Percentiles rank a stretch among this genome's conserved stretches.
Conservation (phyloP, 2,329 filamentous ascomycete species). For the Anthostomella pinea region DNA sequence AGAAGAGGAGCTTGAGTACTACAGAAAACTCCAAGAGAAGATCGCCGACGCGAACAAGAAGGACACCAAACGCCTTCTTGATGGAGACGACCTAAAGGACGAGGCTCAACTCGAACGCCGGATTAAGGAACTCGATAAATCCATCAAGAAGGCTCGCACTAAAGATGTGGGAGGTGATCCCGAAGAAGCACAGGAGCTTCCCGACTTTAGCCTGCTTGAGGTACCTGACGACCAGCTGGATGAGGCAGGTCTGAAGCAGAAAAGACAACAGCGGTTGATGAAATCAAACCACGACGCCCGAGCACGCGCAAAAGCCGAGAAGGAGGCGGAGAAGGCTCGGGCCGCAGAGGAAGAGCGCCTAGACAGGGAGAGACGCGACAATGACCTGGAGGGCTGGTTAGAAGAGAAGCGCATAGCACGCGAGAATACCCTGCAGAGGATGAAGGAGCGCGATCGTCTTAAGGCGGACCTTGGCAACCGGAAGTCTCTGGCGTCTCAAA, state of each 20-base stretch:
- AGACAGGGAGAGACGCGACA: constrained; percentile 80
- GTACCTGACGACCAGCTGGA: constrained; percentile 89
- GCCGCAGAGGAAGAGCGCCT: constrained; percentile 77
- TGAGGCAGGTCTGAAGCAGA: constrained; percentile 86
- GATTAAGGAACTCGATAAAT: constrained; percentile 86
- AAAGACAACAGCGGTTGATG: constrained; percentile 85
- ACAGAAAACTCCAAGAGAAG: constrained; percentile 74
- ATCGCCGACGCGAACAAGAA: constrained; percentile 82
- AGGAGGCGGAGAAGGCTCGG: constrained; percentile 86
- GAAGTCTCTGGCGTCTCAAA: constrained; percentile 92
- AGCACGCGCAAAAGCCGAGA: constrained; percentile 91
- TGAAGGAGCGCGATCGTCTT: constrained; percentile 89
- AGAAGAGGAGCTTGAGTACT: constrained; percentile 93
- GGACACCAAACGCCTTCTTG: constrained; percentile 79
- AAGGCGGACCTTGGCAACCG: constrained; percentile 95
- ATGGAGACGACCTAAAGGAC: constrained; percentile 89
- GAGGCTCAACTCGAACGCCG: constrained; percentile 80
- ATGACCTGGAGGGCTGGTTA: constrained; percentile 83
- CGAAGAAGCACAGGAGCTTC: constrained; percentile 77
- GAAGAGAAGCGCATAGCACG: constrained; percentile 75
- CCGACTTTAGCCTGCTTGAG: constrained; percentile 85
- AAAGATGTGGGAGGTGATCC: constrained; percentile 85
- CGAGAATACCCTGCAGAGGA: constrained; percentile 68
- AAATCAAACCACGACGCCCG: constrained; percentile 95
- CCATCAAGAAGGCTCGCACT: constrained; percentile 83